Conservation (phyloP, 179 eudicot genomes). For the Actinidia chinensis region DNA sequence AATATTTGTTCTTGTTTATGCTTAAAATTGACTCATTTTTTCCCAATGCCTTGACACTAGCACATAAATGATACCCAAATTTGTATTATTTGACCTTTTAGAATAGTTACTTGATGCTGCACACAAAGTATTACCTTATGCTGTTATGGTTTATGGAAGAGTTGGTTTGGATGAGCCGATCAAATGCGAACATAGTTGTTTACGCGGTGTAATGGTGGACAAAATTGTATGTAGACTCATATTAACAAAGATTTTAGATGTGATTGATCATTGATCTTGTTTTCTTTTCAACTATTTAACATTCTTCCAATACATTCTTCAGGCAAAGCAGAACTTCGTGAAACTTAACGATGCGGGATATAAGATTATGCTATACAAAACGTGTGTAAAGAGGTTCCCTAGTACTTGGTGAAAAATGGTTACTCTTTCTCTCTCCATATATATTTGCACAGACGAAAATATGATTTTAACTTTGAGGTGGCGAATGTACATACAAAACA, state of each 20-base stretch:
- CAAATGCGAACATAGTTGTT: slow-evolving; percentile 79
- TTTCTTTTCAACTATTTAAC: background rate
- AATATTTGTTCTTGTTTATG: too few relatives aligned
- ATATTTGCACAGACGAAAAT: too few relatives aligned
- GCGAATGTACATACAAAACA: too few relatives aligned
- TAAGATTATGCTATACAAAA: slow-evolving; percentile 94
- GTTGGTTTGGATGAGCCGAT: slow-evolving; percentile 87
- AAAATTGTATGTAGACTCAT: slow-evolving; percentile 55
- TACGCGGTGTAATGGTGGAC: slow-evolving; percentile 91
- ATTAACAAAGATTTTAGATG: background rate
- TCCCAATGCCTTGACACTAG: background rate
- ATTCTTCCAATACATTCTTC: slow-evolving; percentile 5
- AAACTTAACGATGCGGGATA: slow-evolving; percentile 98
- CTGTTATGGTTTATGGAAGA: slow-evolving; percentile 84
- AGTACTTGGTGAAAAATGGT: slow-evolving; percentile 73
- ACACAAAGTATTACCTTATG: slow-evolving; percentile 71
- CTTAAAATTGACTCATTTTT: background rate
- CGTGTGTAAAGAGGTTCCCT: slow-evolving; percentile 88
- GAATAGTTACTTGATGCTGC: slow-evolving; percentile 81
- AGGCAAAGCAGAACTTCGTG: slow-evolving; percentile 97
- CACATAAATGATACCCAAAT: background rate
- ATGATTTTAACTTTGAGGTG: too few relatives aligned
- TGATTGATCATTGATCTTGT: background rate
- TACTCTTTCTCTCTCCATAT: background rate
- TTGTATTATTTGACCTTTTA: slow-evolving; percentile 27